Base-by-base conservation (phyloP, 129 eudicot genomes). In the Sambucus nigra region DNA sequence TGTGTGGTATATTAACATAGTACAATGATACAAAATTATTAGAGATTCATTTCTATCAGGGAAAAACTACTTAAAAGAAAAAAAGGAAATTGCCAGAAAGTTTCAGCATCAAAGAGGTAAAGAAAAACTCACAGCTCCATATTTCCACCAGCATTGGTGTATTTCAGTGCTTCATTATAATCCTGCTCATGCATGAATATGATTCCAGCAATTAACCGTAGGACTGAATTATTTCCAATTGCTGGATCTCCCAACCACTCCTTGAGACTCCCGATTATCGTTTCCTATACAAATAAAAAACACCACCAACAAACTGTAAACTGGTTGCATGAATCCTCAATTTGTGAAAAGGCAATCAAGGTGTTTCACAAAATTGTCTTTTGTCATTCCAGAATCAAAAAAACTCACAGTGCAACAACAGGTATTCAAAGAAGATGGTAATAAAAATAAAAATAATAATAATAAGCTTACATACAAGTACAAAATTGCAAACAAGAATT, bases 191-290 rank as follows among this genome's bases (percentile, higher is more conserved):
- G 87, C 83, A 72, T 71, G 76, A 82, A 86, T 51, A 91, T 77
- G 57, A 69, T 82, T 24, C 99, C 99, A 27, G 95, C 99, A 61
- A 86, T 73, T 70, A 82, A 92, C 70, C 91, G 67, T 61, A 91
- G 74, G 26, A 70, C 74, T 23, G 99, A 82, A 53, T 81, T 86
- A 78, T 65, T 84, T 65, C 94, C 99, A 67, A 86, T 59, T 33
- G 94, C 99, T 40, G 84, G 74, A 63, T 91, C 99, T 9, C 63
- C 79, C 75, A 91, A 71, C 89, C 78, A 91, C 69, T 86, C 99
- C 46, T 49, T 78, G 57, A 91, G 76, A 61, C 94, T 91, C 16
- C 87, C 50, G 53, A 91, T 74, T 7, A 58, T 24, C 17, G 39
- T 55, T 72, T 86, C 99, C 99, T 91, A 62, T 59, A 48, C 55